Base-by-base conservation (phyloP, 2,329 filamentous ascomycete species). In the Penicillium brasilianum region DNA sequence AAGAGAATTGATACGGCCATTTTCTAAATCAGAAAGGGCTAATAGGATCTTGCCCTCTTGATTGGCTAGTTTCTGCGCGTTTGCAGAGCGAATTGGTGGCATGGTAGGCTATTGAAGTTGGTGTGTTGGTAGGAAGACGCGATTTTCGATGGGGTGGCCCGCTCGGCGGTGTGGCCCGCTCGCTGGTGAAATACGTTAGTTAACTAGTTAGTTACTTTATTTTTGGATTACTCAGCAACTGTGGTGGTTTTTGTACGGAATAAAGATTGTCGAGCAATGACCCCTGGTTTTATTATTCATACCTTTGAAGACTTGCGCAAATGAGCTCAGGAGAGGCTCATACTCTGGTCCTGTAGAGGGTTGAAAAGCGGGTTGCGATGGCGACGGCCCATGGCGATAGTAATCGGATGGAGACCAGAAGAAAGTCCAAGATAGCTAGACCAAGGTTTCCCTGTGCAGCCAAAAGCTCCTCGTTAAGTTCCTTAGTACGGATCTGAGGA, bases 341-440 rank as follows among this genome's bases (percentile, higher is more conserved):
- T 44, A 16, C 3, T 25, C 20, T 44, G 41, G 41, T 8, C 4
- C 20, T 64, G 59, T 20, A 57, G 37, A 4, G 64, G 64, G 34
- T 66, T 44, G 20, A 44, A 22, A 44, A 44, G 41, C 4, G 41
- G 41, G 41, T 44, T 44, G 18, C 41, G 41, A 25, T 44, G 41
- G 41, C 41, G 41, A 44, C 41, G 41, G 41, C 41, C 41, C 41
- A 44, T 44, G 41, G 18, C 41, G 41, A 20, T 44, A 10, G 22
- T 13, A 44, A 25, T 44, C 41, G 2, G 41, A 44, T 44, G 41
- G 22, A 44, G 41, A 44, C 4, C 2, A 44, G 41, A 44, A 22
- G 1, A 16, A 44, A 44, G 20, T 25, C 10, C 10, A 25, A 44
- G 41, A 44, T 7, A 14, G 20, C 20, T 4, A 25, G 20, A 25